Conservation (phyloP, 177 flowering plant genomes). For the Vitis hybrid region DNA sequence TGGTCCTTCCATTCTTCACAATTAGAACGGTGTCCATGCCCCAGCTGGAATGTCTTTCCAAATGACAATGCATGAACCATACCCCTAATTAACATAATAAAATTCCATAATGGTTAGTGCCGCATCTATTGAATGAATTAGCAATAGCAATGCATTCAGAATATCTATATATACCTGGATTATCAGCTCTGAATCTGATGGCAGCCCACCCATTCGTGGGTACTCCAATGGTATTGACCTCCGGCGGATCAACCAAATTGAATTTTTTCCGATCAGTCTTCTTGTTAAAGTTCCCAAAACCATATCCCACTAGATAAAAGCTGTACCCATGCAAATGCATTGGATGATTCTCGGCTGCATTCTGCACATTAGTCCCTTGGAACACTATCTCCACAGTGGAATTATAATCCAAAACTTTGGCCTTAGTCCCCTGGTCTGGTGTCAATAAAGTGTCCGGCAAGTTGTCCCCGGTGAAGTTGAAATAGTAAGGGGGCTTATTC, state of each 20-base stretch:
- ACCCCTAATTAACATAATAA: slow-evolving; percentile 22
- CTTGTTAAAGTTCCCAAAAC: slow-evolving; percentile 34
- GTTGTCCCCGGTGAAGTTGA: slow-evolving; percentile 33
- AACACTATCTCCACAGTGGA: slow-evolving; percentile 42
- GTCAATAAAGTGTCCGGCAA: not conserved
- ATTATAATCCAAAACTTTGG: slow-evolving; percentile 28
- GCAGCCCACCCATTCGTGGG: slow-evolving; percentile 40
- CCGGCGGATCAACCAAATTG: slow-evolving; percentile 38
- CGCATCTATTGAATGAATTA: not conserved
- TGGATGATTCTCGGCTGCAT: slow-evolving; percentile 34
- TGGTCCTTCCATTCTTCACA: slow-evolving; percentile 26
- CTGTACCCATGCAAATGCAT: slow-evolving; percentile 36
- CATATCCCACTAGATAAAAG: slow-evolving; percentile 33
- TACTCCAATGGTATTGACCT: slow-evolving; percentile 27
- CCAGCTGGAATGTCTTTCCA: slow-evolving; percentile 37
- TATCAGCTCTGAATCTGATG: slow-evolving; percentile 36
- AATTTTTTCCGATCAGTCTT: slow-evolving; percentile 13
- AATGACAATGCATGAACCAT: slow-evolving; percentile 36
- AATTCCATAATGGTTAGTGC: not conserved
- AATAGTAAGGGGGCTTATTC: slow-evolving; percentile 20
- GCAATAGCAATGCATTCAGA: not conserved
- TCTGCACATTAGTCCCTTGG: slow-evolving; percentile 37
- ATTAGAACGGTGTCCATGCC: slow-evolving; percentile 33
- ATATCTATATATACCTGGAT: slow-evolving; percentile 33
- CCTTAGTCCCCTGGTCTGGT: slow-evolving; percentile 33